Evolutionary conservation across 106 monocot species (phyloP).

Genomic region (Narthecium ossifragum): DNA sequence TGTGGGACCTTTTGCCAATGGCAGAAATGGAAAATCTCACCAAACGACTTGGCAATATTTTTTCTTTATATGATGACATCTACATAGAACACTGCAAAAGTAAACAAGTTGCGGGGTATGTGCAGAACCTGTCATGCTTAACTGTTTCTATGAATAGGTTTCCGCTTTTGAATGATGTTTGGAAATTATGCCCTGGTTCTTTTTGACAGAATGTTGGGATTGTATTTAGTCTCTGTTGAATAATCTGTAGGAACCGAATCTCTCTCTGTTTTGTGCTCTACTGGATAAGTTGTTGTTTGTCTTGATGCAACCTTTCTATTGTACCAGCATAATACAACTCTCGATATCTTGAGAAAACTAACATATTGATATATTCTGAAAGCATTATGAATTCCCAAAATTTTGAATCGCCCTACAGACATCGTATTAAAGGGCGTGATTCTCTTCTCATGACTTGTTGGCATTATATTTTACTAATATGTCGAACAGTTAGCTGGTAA

Average conservation of each 20-base stretch:
- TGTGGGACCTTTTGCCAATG: constrained; percentile 39
- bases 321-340: no score
- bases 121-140: background rate
- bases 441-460: no score
- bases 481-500: no score
- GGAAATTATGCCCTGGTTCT: background rate
- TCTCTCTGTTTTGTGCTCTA: background rate
- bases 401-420: no score
- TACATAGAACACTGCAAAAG: constrained; percentile 31
- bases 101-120: constrained; percentile 34
- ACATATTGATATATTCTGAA: no score
- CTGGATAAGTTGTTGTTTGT: background rate
- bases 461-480: no score
- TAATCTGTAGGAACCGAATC: background rate
- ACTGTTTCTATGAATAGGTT: background rate
- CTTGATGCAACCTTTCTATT: no score
- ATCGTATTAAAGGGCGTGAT: no score
- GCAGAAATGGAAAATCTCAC: constrained; percentile 13
- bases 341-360: no score
- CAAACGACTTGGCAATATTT: constrained; percentile 31
- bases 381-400: no score
- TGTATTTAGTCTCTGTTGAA: background rate
- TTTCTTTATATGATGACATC: constrained; percentile 39
- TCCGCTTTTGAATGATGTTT: background rate
- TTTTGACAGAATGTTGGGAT: background rate